Evolutionary conservation across 108 stramenopile genomes (phyloP).

Genomic region (Aureococcus anophagefferens): DNA sequence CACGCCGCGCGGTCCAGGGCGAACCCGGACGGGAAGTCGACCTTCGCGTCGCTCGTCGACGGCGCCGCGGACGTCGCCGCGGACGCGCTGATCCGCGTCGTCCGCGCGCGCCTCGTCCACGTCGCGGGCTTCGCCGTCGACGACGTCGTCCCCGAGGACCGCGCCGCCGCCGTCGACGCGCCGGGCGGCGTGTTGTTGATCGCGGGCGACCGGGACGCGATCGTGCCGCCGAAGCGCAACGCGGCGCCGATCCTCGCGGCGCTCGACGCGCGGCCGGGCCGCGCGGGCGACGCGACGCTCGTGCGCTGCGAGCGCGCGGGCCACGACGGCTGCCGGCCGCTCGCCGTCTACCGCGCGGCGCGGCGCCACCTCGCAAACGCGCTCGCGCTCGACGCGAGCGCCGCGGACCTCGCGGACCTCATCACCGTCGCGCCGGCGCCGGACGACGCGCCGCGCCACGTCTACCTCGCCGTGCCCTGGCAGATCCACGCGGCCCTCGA

Average conservation of each 20-base stretch:
- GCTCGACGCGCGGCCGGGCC: not conserved
- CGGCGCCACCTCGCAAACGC: no score
- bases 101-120: not conserved
- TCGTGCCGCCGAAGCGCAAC: conserved; percentile 39
- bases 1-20: not conserved
- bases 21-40: not conserved
- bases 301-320: not conserved
- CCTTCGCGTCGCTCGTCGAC: no score
- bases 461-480: no score
- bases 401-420: no score
- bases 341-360: no score
- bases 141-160: not conserved
- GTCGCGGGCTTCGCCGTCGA: not conserved
- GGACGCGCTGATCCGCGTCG: conserved; percentile 3
- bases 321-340: no score
- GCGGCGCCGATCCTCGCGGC: no score
- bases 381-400: no score
- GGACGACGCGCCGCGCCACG: no score
- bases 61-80: not conserved
- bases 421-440: no score
- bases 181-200: conserved; percentile 46
- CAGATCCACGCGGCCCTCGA: no score
- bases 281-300: not conserved
- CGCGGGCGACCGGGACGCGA: conserved; percentile 30
- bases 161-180: conserved; percentile 5